Evolutionary conservation across 2,329 filamentous ascomycete genomes (phyloP), one percentile per base, ranked within the genome.

Genomic region (Alternaria sp.): DNA sequence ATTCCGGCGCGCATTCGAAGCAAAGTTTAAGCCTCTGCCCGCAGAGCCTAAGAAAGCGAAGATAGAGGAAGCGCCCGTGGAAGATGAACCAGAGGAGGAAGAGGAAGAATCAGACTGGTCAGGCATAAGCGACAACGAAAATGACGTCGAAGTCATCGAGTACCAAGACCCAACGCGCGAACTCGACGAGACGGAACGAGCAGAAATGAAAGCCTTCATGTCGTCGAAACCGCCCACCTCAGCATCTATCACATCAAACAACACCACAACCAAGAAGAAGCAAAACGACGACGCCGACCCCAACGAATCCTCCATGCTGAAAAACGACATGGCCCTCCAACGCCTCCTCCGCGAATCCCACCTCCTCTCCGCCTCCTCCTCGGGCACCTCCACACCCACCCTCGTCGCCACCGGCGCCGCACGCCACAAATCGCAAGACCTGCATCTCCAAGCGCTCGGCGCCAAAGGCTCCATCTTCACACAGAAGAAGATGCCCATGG

Each of bases 301-400:
- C 63, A 80, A 87, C 18, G 89, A 91, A 76, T 79, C 84, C 23
- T 79, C 83, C 11, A 91, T 97, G 65, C 86, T 98, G 18, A 94
- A 94, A 78, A 94, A 97, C 79, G 96, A 98, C 79, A 89, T 97
- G 58, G 94, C 93, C 43, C 89, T 99, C 14, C 95, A 97, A 79
- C 90, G 94, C 50, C 89, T 99, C 44, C 88, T 99, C 61, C 87
- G 90, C 71, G 96, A 99, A 84, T 97, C 94, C 0, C 94, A 97
- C 81, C 90, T 98, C 64, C 89, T 98, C 61, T 84, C 86, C 26
- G 83, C 85, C 59, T 83, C 86, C 4, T 85, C 86, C 47, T 84
- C 86, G 18, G 68, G 69, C 43, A 64, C 71, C 47, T 73, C 75
- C 1, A 76, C 72, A 0, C 84, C 87, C 21, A 76, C 81, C 15